Conservation (phyloP, 208 protist genomes). For the Leishmania guyanensis region DNA sequence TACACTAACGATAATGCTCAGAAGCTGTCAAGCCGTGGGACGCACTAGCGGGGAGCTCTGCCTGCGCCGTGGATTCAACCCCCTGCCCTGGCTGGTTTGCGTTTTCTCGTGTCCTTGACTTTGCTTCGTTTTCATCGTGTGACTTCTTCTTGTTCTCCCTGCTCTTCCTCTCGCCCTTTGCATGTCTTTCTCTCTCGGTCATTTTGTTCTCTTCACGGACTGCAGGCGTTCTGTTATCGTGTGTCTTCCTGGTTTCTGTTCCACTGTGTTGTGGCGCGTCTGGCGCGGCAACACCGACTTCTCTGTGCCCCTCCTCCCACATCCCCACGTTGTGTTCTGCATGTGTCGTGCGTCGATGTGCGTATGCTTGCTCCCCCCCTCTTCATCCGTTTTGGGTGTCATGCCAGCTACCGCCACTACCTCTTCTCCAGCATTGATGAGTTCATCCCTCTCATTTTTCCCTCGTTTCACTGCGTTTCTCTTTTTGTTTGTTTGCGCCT, state of each 20-base stretch:
- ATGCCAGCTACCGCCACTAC: neutral
- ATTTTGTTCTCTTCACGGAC: neutral
- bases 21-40: neutral
- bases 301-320: too few relatives aligned
- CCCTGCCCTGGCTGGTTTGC: neutral
- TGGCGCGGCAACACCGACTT: too few relatives aligned
- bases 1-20: neutral
- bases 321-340: neutral
- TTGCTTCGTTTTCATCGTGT: conserved; percentile 2
- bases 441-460: neutral
- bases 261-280: too few relatives aligned
- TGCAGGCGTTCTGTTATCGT: conserved; percentile 1
- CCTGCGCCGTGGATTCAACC: too few relatives aligned
- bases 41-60: neutral
- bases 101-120: conserved; percentile 17
- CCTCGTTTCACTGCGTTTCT: neutral
- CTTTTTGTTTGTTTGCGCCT: too few relatives aligned
- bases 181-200: conserved; percentile 5
- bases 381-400: neutral
- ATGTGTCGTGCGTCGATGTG: neutral
- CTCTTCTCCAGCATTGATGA: neutral
- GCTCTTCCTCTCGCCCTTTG: neutral
- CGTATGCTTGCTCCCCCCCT: neutral
- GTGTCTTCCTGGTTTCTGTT: neutral
- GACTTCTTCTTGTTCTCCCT: conserved; percentile 1